phyloP scores from a whole-genome alignment of 75 land plant genomes.

The Cryptomeria japonica region DNA sequence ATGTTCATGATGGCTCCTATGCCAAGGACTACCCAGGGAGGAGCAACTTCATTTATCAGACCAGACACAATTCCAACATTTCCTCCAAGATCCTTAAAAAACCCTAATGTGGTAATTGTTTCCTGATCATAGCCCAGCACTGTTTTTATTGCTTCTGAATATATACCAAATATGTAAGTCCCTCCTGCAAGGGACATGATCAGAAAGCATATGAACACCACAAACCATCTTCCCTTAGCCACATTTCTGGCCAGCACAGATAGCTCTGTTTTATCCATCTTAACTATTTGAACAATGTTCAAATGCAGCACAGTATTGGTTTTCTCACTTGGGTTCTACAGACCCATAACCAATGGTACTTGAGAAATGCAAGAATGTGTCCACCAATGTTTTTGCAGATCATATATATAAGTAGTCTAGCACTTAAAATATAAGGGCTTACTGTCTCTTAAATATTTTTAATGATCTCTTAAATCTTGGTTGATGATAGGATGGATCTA shows the following conservation, averaged over 20 bases:
- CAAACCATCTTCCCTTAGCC: background rate
- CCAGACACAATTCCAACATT: slow-evolving; percentile 17
- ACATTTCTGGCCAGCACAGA: background rate
- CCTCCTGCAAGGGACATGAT: slow-evolving; percentile 18
- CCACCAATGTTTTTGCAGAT: too few species aligned
- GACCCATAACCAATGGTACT: too few species aligned
- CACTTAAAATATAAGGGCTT: too few species aligned
- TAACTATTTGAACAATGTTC: too few species aligned
- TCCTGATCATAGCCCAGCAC: slow-evolving; percentile 27
- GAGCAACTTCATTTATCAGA: background rate
- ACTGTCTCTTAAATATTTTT: too few species aligned
- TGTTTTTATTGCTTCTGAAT: slow-evolving; percentile 31
- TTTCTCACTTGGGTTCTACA: too few species aligned
- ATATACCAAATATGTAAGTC: slow-evolving; percentile 33
- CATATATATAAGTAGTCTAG: too few species aligned
- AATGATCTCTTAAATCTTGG: too few species aligned
- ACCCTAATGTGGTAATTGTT: slow-evolving; percentile 22
- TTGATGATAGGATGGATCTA: too few species aligned
- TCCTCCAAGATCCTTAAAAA: slow-evolving; percentile 33
- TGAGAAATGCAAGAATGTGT: too few species aligned
- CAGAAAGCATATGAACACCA: background rate
- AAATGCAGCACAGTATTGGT: too few species aligned
- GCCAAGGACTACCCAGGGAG: slow-evolving; percentile 5
- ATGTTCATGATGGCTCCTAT: slow-evolving; percentile 19
- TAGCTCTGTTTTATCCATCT: background rate